Percentiles rank a stretch among this genome's conserved stretches.
These are phyloP conservation scores for Brasenia schreberi DNA, from an alignment of 164 flowering plant species.

Conservation along the genomic window DNA sequence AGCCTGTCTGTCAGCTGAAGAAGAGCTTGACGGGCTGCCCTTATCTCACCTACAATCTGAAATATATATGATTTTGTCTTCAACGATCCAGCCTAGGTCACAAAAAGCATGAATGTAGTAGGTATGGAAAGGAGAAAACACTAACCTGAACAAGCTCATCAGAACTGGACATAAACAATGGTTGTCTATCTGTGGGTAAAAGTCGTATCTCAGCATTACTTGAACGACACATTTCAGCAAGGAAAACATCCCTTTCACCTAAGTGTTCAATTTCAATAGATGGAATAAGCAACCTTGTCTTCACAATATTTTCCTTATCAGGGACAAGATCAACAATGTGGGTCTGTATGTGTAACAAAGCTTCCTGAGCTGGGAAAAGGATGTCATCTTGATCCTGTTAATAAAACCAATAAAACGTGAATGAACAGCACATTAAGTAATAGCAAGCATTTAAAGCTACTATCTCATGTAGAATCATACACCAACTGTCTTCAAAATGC, in stretches of 20 bases:
- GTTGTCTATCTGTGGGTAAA: constrained; percentile 56
- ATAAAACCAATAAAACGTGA: not conserved
- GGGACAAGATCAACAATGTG: constrained; percentile 73
- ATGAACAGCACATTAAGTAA: not conserved
- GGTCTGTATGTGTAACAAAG: constrained; percentile 87
- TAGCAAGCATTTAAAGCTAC: not conserved
- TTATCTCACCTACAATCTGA: constrained; percentile 91
- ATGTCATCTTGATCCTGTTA: constrained; percentile 86
- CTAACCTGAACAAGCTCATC: constrained; percentile 89
- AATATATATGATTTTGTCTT: constrained; percentile 3
- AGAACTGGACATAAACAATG: constrained; percentile 29
- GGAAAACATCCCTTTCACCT: constrained; percentile 56
- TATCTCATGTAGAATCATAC: not conserved
- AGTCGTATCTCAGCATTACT: constrained; percentile 70
- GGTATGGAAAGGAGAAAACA: constrained; percentile 1
- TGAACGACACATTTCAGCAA: constrained; percentile 45
- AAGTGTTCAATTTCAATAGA: constrained; percentile 67
- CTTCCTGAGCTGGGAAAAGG: constrained; percentile 98
- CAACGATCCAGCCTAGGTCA: not conserved
- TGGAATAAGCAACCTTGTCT: constrained; percentile 70
- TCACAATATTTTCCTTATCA: constrained; percentile 71
- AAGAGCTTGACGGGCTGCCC: constrained; percentile 81
- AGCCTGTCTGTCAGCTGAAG: constrained; percentile 75
- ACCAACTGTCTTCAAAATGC: not conserved
- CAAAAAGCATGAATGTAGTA: not conserved